Evolutionary conservation across 202 grass and related monocot species (phyloP), one percentile per base, ranked within the genome.

Genomic region (Schoenoplectus triqueter): DNA sequence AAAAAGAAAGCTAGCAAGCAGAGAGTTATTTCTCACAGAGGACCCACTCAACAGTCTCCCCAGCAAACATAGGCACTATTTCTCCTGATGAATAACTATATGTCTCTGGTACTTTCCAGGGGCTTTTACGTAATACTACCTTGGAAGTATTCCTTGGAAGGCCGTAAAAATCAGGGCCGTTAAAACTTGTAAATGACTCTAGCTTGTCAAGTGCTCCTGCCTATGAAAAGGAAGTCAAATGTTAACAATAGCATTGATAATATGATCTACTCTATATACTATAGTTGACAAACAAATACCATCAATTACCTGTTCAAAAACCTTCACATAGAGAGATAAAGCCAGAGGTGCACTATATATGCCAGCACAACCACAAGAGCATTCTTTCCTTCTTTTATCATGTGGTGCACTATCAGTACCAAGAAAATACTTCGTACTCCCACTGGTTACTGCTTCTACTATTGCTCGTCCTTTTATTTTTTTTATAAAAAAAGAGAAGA

Each of bases 161-260:
- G 15, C 96, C 93, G 73, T 98, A 95, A 87, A 98, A 98, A 87
- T 98, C 93, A 44, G 96, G 91, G 63, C 96, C 96, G 2, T 99
- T 94, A 84, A 99, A 95, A 79, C 96, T 95, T 79, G 93, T 91
- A 85, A 99, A 99, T 6, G 88, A 88, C 88, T 99, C 91, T 11
- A 99, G 82, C 64, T 99, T 94, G 87, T 99, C 90, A 21, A 95
- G 87, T 47, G 96, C 87, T 22, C 91, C 93, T n/a, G 84, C 93
- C 96, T 94, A 84, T 80, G 84, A 80, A 84, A 13, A 86, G 39
- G 69, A 55, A 48, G 21, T 14, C 20, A 66, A 66, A 80, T 78
- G 54, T 45, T 47, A 74, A 65, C n/a, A 6, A 14, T 55, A 75
- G 11, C 9, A 67, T 17, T 22, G 6, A 44, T 17, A 61, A 61